Base-by-base conservation (phyloP, 1,284 basidiomycete genomes). In the Trametes polyzona region DNA sequence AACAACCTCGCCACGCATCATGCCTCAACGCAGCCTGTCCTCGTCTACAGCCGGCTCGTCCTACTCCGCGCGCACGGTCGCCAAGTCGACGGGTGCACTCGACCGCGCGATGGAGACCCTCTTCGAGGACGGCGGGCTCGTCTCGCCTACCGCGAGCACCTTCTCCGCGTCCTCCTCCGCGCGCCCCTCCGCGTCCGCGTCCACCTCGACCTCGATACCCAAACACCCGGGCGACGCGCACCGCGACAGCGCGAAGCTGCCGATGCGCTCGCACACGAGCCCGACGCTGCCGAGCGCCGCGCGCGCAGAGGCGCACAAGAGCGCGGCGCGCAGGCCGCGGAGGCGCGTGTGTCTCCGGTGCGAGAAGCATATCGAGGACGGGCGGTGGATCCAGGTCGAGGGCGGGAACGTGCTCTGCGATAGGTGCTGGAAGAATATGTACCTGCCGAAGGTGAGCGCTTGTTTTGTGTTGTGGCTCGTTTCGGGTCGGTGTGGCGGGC, bases 371-470 rank as follows among this genome's bases (percentile, higher is more conserved):
- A 89, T 95, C 52, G 87, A 88, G 36, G 89, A 93, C 63, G 88
- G 88, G 59, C 78, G 88, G 63, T 95, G 90, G 90, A 84, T 93
- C 59, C 77, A 79, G 63, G 82, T 90, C 69, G 92, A 95, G 65
- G 84, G 81, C 21, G 91, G 88, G 49, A 85, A 89, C 24, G 76
- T 84, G 32, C 74, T 96, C 60, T 96, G 93, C 71, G 94, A 94
- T 69, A 75, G 74, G 64, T 95, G 93, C 72, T 96, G 93, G 93
- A 95, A 95, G 79, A 87, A 91, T 68, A 90, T 95, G 86, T 96
- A 96, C 77, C 73, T 96, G 63, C 93, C 93, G 54, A 93, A 92
- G 80, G 90, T 91, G 62, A 59, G 76, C 67, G 17, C 27, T 24
- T 40, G 14, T 56, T 44, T 43, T 29, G 46, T 21, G 21, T 35